Base-by-base conservation (phyloP, 1,284 basidiomycete genomes). In the Pseudozyma sp. region DNA sequence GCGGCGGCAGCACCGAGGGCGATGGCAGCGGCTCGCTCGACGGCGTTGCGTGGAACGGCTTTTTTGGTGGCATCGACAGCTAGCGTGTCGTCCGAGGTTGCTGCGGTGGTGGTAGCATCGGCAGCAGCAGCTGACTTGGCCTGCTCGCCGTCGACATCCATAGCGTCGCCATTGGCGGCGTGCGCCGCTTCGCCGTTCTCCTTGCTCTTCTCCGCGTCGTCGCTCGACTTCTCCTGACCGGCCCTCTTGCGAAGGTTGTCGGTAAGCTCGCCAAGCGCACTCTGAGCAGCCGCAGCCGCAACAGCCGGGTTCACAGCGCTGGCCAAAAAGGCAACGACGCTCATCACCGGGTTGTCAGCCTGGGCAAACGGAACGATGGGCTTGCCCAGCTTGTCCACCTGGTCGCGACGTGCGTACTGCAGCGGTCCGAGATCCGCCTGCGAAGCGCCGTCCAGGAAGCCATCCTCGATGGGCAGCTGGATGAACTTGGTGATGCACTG, bases 301-400 rank as follows among this genome's bases (percentile, higher is more conserved):
- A 97, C 92, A 1, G 92, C 91, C 0, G 94, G 94, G 16, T 90
- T 91, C 7, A 99, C 92, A 1, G 96, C 94, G 16, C 92, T 92
- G 14, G 96, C 94, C 48, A 99, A 87, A 87, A 98, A 98, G 1
- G 96, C 93, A 13, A 99, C 94, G 29, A 99, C 95, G 84, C 92
- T 94, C 94, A 99, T 94, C 35, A 99, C 94, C 0, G 96, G 96
- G 84, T 99, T 99, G 82, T 98, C 97, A 1, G 92, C 90, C 81
- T 94, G 92, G 73, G 94, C 92, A 83, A 98, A 97, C 0, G 96
- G 96, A 29, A 83, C 68, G 19, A 77, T 74, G 5, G 80, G 57
- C 52, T 71, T 75, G 37, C 71, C 77, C 8, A 57, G 47, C 61
- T 70, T 74, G 63, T 69, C 67, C 13, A 62, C 63, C 59, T 59